A percentile compares a stretch with the other conserved stretches of the same genome.
phyloP scores from a whole-genome alignment of 164 flowering plant species.

The Warburgia ugandensis region DNA sequence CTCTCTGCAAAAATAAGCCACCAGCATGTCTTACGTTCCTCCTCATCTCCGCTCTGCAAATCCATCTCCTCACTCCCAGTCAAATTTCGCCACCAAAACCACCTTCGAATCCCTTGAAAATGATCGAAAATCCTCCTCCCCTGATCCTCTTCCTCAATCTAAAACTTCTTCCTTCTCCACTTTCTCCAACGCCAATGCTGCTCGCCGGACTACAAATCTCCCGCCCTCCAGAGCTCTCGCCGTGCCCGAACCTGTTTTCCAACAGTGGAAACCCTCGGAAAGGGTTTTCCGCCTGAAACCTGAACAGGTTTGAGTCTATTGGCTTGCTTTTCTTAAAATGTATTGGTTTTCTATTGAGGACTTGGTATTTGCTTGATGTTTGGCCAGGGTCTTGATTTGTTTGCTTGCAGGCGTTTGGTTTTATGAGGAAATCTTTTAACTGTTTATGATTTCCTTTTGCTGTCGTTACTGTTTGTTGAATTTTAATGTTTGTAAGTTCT shows the following conservation, averaged over 20 bases:
- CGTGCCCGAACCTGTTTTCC: slow-evolving; percentile 24
- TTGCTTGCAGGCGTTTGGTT: not conserved
- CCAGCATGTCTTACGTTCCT: slow-evolving; percentile 42
- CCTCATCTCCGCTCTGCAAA: slow-evolving; percentile 29
- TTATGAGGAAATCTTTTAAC: not conserved
- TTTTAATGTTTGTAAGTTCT: no score
- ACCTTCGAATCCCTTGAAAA: slow-evolving; percentile 12
- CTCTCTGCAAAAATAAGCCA: no score
- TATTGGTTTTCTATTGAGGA: not conserved
- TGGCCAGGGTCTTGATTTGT: not conserved
- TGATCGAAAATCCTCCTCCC: slow-evolving; percentile 10
- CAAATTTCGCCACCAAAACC: slow-evolving; percentile 7
- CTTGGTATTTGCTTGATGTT: not conserved
- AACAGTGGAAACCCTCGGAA: slow-evolving; percentile 37
- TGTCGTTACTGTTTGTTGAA: no score
- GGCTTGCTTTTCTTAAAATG: not conserved
- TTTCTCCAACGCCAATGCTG: slow-evolving; percentile 9
- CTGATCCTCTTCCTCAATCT: slow-evolving; percentile 4
- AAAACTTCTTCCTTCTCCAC: slow-evolving; percentile 10
- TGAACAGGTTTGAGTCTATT: slow-evolving; percentile 28
- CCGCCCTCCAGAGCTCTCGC: slow-evolving; percentile 6
- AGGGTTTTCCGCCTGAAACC: slow-evolving; percentile 27
- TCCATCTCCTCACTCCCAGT: not conserved
- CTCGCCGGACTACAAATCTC: slow-evolving; percentile 17
- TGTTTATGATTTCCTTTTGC: no score